Evolutionary conservation across 768 basidiomycete species (phyloP).

Genomic region (Pisolithus orientalis): DNA sequence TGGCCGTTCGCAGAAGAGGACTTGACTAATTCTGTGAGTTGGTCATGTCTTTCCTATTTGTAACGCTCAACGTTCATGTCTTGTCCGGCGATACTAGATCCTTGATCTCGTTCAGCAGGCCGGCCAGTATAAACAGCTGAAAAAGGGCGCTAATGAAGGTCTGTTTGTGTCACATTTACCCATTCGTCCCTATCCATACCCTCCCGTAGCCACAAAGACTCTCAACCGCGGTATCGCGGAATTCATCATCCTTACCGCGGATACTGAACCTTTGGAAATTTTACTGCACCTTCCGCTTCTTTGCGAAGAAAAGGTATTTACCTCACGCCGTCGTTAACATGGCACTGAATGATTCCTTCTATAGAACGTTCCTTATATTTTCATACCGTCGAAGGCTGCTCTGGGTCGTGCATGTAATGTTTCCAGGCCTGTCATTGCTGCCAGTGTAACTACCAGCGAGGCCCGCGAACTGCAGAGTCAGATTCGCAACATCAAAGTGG

Average conservation of each 20-base stretch:
- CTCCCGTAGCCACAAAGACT: constrained; percentile 81
- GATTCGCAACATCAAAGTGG: constrained; percentile 79
- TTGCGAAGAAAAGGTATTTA: constrained; percentile 91
- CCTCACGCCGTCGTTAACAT: background rate
- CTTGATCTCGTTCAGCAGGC: constrained; percentile 95
- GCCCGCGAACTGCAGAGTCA: constrained; percentile 85
- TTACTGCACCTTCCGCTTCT: constrained; percentile 93
- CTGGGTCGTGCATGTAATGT: constrained; percentile 96
- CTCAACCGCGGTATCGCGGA: constrained; percentile 97
- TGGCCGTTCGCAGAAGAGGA: constrained; percentile 83
- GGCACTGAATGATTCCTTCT: background rate
- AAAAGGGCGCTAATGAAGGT: constrained; percentile 99
- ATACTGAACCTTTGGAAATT: constrained; percentile 98
- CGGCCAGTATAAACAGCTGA: constrained; percentile 94
- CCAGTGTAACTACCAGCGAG: constrained; percentile 95
- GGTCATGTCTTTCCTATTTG: background rate
- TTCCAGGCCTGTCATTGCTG: constrained; percentile 89
- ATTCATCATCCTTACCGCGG: constrained; percentile 93
- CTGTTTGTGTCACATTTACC: constrained; percentile 9
- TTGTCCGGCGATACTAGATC: constrained; percentile 48
- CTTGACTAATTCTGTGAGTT: constrained; percentile 82
- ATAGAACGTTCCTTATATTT: constrained; percentile 96
- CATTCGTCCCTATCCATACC: background rate
- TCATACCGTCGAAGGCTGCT: constrained; percentile 91
- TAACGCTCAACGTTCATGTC: background rate